Conservation (phyloP, 345 rosid species). For the Geranium brycei region DNA sequence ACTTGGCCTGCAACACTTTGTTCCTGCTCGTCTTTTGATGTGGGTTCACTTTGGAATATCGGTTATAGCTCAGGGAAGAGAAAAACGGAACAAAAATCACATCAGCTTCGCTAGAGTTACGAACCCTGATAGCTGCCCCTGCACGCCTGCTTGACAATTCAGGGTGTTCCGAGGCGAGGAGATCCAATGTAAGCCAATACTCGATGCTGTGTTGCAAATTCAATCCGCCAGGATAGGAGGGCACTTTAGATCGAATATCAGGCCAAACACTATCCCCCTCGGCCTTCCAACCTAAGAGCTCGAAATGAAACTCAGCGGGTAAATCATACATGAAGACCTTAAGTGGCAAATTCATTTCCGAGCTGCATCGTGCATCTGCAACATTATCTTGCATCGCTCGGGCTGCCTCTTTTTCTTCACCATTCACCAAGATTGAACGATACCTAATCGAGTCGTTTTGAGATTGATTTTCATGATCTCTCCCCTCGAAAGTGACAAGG, state of each 20-base stretch:
- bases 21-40: constrained; percentile 49
- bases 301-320: constrained; percentile 80
- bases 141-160: constrained; percentile 31
- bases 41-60: constrained; percentile 49
- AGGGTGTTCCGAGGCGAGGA: constrained; percentile 58
- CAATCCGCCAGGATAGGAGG: constrained; percentile 75
- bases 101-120: constrained; percentile 76
- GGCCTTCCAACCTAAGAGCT: constrained; percentile 59
- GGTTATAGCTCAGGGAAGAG: constrained; percentile 76
- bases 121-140: constrained; percentile 51
- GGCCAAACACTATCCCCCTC: constrained; percentile 62
- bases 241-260: constrained; percentile 40
- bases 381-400: not conserved
- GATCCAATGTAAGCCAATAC: constrained; percentile 87
- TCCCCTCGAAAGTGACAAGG: constrained; percentile 17
- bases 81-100: constrained; percentile 74
- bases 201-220: constrained; percentile 93
- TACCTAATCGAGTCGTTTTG: constrained; percentile 13
- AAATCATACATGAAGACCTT: constrained; percentile 87
- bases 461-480: constrained; percentile 8
- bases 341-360: constrained; percentile 21
- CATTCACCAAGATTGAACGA: constrained; percentile 19
- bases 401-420: constrained; percentile 15
- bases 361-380: constrained; percentile 10
- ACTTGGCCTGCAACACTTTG: constrained; percentile 49